These are phyloP conservation scores for Exserohilum turcica DNA, from an alignment of 2,329 filamentous ascomycete genomes.

Conservation along the genomic window DNA sequence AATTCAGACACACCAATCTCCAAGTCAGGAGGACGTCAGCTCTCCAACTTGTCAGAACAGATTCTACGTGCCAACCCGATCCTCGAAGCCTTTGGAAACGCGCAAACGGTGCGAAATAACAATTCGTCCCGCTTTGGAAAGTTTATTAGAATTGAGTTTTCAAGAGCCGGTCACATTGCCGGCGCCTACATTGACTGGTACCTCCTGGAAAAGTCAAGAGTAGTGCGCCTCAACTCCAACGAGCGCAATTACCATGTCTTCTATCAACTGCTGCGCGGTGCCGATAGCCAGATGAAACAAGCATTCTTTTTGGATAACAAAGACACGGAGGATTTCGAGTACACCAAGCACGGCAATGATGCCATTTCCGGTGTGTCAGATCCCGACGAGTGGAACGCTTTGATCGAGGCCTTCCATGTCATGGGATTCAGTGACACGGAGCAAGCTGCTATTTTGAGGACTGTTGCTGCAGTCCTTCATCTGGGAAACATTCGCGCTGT, in stretches of 20 bases:
- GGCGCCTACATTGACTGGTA: conserved; percentile 99
- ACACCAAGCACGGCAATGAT: conserved; percentile 90
- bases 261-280: conserved; percentile 90
- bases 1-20: conserved; percentile 73
- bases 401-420: conserved; percentile 90
- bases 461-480: conserved; percentile 88
- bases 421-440: conserved; percentile 93
- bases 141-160: conserved; percentile 97
- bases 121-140: conserved; percentile 99
- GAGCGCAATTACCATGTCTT: conserved; percentile 98
- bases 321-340: conserved; percentile 85
- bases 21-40: conserved; percentile 66
- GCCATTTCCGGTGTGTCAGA: conserved; percentile 90
- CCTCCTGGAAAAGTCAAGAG: conserved; percentile 94
- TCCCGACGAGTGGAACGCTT: conserved; percentile 81
- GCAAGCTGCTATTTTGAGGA: conserved; percentile 80
- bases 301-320: conserved; percentile 76
- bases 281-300: conserved; percentile 72
- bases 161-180: conserved; percentile 82
- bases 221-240: conserved; percentile 82
- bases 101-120: conserved; percentile 96
- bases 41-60: conserved; percentile 91
- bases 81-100: conserved; percentile 96
- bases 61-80: conserved; percentile 96
- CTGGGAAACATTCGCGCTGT: conserved; percentile 88